Conservation (phyloP, 2,329 filamentous ascomycete genomes). For the Raffaelea ambrosiae region DNA sequence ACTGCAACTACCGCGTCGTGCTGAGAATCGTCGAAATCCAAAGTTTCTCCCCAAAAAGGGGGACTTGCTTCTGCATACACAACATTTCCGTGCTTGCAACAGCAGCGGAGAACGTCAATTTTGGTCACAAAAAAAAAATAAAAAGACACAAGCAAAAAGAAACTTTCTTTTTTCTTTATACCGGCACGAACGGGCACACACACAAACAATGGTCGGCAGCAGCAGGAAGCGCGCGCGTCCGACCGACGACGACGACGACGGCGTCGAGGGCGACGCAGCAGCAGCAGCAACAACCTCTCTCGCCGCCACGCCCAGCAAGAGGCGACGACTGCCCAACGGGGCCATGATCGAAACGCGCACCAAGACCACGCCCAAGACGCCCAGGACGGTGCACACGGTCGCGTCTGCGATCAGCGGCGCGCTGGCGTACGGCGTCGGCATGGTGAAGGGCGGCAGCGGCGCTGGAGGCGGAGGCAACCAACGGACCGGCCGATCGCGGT, state of each 20-base stretch:
- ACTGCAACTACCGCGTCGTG: no score
- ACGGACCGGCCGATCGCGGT: background rate
- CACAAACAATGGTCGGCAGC: slow-evolving; percentile 8
- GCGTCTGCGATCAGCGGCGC: slow-evolving; percentile 13
- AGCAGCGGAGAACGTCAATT: no score
- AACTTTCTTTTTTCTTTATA: no score
- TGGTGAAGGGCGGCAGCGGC: background rate
- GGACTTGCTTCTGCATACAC: no score
- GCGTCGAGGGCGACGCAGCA: background rate
- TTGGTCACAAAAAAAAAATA: no score
- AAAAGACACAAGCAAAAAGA: no score
- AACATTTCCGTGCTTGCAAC: no score
- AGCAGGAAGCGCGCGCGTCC: slow-evolving; percentile 8
- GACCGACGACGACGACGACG: slow-evolving; percentile 1
- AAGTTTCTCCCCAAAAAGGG: no score
- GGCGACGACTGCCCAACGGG: slow-evolving; percentile 8
- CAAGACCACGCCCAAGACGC: slow-evolving; percentile 13
- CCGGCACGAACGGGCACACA: no score
- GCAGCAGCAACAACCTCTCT: background rate
- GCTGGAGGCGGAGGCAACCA: background rate
- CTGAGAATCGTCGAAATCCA: no score
- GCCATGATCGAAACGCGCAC: background rate
- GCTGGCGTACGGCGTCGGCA: slow-evolving; percentile 4
- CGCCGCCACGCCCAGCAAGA: slow-evolving; percentile 8
- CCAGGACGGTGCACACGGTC: slow-evolving; percentile 12